Evolutionary conservation across 2,329 filamentous ascomycete genomes (phyloP).

Genomic region (Phialocephala subalpina): DNA sequence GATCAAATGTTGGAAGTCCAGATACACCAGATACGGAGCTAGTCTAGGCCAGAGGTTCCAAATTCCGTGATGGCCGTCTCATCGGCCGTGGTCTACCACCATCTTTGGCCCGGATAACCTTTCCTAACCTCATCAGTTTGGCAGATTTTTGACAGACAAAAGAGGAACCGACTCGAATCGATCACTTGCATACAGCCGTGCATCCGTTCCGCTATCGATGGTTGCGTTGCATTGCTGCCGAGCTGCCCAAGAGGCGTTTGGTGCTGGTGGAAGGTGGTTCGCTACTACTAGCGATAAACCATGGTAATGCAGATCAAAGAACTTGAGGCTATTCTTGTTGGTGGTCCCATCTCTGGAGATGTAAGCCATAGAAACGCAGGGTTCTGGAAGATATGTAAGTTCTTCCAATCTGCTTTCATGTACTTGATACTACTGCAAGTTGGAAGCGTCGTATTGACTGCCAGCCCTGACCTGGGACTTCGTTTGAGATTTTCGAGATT

Average conservation of each 20-base stretch:
- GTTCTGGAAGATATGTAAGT: background rate
- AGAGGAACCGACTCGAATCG: conserved; percentile 21
- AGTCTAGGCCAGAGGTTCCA: background rate
- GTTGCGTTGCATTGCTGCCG: background rate
- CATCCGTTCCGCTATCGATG: conserved; percentile 28
- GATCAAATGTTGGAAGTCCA: background rate
- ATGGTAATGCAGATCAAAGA: conserved; percentile 17
- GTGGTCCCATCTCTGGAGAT: background rate
- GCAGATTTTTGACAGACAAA: background rate
- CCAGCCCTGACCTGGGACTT: background rate
- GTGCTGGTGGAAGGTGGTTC: background rate
- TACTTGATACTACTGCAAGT: background rate
- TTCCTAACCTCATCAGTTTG: background rate
- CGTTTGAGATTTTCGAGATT: background rate
- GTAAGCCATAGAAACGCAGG: background rate
- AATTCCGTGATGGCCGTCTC: background rate
- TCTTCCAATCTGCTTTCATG: background rate
- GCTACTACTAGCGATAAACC: conserved; percentile 7
- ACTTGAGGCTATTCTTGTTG: conserved; percentile 7
- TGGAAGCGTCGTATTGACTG: background rate
- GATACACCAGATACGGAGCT: background rate
- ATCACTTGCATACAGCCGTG: conserved; percentile 42
- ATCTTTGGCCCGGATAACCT: conserved; percentile 7
- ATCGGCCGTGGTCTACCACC: background rate
- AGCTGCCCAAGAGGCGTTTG: conserved; percentile 18